Evolutionary conservation across 352 stramenopile species (phyloP).

Genomic region (Pythium dissotocum): DNA sequence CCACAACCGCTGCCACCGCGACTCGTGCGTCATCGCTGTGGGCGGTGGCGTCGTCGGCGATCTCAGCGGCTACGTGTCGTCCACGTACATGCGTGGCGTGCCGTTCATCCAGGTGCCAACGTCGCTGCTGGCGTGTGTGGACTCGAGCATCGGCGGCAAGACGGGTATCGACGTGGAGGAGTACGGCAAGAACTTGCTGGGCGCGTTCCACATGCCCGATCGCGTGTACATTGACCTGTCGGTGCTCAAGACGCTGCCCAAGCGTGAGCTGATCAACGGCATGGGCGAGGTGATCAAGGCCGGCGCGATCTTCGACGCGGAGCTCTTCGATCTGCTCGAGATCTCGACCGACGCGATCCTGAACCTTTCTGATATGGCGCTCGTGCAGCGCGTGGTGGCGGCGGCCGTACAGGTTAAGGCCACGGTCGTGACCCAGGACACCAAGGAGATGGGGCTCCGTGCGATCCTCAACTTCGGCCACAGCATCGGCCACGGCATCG

Average conservation of each 20-base stretch:
- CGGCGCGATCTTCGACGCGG: slow-evolving; percentile 93
- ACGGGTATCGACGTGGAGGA: slow-evolving; percentile 96
- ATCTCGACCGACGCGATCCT: slow-evolving; percentile 85
- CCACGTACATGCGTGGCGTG: slow-evolving; percentile 96
- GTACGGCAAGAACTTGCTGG: slow-evolving; percentile 97
- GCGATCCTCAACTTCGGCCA: slow-evolving; percentile 99
- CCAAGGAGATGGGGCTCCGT: slow-evolving; percentile 94
- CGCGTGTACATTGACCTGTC: slow-evolving; percentile 96
- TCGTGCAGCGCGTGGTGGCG: slow-evolving; percentile 68
- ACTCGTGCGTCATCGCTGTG: slow-evolving; percentile 86
- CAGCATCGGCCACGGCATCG: slow-evolving; percentile 98
- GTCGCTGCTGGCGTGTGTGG: slow-evolving; percentile 98
- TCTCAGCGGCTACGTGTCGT: slow-evolving; percentile 96
- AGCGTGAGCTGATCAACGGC: slow-evolving; percentile 94
- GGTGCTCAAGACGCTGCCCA: slow-evolving; percentile 92
- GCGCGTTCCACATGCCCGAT: slow-evolving; percentile 98
- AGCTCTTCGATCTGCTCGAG: slow-evolving; percentile 95
- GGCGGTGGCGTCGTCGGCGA: slow-evolving; percentile 98
- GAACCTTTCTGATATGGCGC: slow-evolving; percentile 55
- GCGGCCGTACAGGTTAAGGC: slow-evolving; percentile 92
- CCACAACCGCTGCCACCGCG: slow-evolving; percentile 77
- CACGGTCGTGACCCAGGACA: slow-evolving; percentile 94
- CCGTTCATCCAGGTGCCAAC: slow-evolving; percentile 94
- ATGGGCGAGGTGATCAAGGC: slow-evolving; percentile 99
- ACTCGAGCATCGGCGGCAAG: slow-evolving; percentile 98